Evolutionary conservation across 1,284 basidiomycete species (phyloP).

Genomic region (Cryptococcus sp.): DNA sequence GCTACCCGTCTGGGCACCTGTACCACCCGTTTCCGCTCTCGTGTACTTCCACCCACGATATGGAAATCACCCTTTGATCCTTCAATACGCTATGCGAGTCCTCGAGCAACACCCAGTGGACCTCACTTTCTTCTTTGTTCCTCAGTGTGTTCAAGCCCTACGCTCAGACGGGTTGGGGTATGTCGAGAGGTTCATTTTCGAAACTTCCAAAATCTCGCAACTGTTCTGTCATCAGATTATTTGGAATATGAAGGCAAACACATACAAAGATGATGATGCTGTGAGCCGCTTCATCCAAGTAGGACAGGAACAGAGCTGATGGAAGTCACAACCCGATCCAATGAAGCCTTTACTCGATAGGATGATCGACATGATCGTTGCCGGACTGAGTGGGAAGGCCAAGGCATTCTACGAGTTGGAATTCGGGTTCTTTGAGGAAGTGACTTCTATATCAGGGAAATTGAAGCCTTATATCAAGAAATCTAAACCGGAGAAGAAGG

Average conservation of each 20-base stretch:
- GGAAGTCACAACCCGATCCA: constrained; percentile 57
- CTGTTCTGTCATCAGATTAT: constrained; percentile 99
- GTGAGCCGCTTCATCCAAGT: constrained; percentile 51
- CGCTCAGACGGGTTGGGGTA: constrained; percentile 86
- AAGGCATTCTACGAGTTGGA: constrained; percentile 89
- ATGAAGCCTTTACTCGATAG: constrained; percentile 92
- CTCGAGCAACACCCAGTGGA: constrained; percentile 92
- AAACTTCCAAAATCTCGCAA: constrained; percentile 96
- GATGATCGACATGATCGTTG: constrained; percentile 78
- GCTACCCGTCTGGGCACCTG: constrained; percentile 80
- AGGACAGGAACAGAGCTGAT: not conserved
- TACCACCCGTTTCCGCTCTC: constrained; percentile 80
- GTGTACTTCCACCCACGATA: constrained; percentile 82
- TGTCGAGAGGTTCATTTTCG: constrained; percentile 91
- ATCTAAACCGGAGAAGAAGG: constrained; percentile 96
- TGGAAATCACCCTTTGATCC: constrained; percentile 73
- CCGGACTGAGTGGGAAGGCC: constrained; percentile 84
- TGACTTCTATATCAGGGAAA: constrained; percentile 97
- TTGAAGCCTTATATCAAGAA: constrained; percentile 96
- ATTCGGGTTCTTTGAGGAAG: constrained; percentile 93
- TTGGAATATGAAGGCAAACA: constrained; percentile 99
- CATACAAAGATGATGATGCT: constrained; percentile 85
- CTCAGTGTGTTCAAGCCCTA: constrained; percentile 95
- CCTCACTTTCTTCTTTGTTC: constrained; percentile 97
- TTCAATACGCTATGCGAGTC: constrained; percentile 96